These are phyloP conservation scores for Lasiodiplodia gonubiensis DNA, from an alignment of 2,329 filamentous ascomycete genomes.

Conservation along the genomic window DNA sequence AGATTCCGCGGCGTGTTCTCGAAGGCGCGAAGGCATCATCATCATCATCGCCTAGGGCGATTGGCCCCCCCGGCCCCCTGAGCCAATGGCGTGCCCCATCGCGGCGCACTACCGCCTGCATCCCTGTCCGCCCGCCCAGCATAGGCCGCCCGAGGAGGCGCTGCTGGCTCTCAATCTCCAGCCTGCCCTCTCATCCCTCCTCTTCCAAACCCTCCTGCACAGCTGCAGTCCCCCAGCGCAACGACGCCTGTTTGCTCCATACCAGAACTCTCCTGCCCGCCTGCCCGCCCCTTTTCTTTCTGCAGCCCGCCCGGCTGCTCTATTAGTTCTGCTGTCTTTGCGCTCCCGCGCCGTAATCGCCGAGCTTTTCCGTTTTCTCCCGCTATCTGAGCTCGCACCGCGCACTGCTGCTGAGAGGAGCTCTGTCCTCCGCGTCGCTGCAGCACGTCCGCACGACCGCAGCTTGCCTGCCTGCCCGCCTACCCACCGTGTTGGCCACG, in stretches of 20 bases:
- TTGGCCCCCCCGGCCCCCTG: conserved; percentile 10
- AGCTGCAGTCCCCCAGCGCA: conserved; percentile 7
- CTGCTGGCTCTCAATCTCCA: conserved; percentile 21
- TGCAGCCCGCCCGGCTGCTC: conserved; percentile 5
- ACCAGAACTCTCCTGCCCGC: background rate
- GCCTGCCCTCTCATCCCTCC: conserved; percentile 24
- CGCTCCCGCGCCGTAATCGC: conserved; percentile 1
- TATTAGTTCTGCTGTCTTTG: background rate
- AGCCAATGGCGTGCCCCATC: conserved; percentile 21
- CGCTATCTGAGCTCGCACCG: conserved; percentile 1
- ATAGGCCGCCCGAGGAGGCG: conserved; percentile 13
- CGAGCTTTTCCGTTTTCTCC: conserved; percentile 23
- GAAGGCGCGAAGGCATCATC: conserved; percentile 18
- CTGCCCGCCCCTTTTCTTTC: conserved; percentile 3
- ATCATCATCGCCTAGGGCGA: conserved; percentile 11
- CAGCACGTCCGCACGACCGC: conserved; percentile 8
- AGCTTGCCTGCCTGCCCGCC: conserved; percentile 11
- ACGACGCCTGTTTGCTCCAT: conserved; percentile 19
- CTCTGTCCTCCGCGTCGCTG: conserved; percentile 20
- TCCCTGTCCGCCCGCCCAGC: conserved; percentile 22
- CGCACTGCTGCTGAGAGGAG: conserved; percentile 12
- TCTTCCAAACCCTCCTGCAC: conserved; percentile 20
- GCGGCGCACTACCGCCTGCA: conserved; percentile 13
- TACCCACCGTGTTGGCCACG: conserved; percentile 24
- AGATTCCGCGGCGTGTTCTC: conserved; percentile 19